phyloP scores from a whole-genome alignment of 1,284 basidiomycete genomes.

The Cutaneotrichosporon sp. region DNA sequence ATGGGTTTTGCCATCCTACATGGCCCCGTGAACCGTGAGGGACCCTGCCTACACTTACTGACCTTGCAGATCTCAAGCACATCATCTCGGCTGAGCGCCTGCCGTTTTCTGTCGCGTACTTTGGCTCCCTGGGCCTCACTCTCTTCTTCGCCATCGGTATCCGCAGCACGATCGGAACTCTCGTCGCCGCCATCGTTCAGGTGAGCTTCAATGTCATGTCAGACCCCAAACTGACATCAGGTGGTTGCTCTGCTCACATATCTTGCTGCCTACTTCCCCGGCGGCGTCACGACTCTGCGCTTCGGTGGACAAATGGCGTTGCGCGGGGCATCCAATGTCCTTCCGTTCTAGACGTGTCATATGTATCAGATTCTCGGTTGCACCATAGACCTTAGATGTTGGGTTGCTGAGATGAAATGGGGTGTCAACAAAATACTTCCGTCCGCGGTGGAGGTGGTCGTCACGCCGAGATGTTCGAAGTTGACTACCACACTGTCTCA shows the following conservation, averaged over 20 bases:
- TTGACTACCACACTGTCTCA: neutral
- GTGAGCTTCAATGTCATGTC: conserved; percentile 46
- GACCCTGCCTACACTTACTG: neutral
- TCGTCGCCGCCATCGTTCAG: conserved; percentile 75
- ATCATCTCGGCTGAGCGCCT: conserved; percentile 78
- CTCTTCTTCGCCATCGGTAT: conserved; percentile 81
- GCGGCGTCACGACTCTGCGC: conserved; percentile 67
- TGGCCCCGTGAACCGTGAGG: conserved; percentile 52
- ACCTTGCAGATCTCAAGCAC: conserved; percentile 71
- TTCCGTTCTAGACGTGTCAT: conserved; percentile 61
- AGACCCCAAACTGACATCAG: conserved; percentile 46
- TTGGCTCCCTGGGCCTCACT: conserved; percentile 74
- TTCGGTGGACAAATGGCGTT: conserved; percentile 78
- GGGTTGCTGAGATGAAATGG: too few relatives aligned
- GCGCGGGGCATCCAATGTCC: conserved; percentile 72
- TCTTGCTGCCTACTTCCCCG: conserved; percentile 86
- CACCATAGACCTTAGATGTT: neutral
- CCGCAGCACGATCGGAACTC: conserved; percentile 77
- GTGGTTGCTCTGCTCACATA: conserved; percentile 80
- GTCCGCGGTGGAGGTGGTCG: conserved; percentile 11
- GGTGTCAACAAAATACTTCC: conserved; percentile 11
- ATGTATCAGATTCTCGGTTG: conserved; percentile 10
- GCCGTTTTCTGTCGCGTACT: conserved; percentile 82
- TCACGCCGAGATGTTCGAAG: neutral
- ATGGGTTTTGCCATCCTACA: conserved; percentile 59